Percentiles rank a stretch among this genome's conserved stretches.
Evolutionary conservation across 106 monocot genomes (phyloP).

Genomic region (Cymbidium sinense): DNA sequence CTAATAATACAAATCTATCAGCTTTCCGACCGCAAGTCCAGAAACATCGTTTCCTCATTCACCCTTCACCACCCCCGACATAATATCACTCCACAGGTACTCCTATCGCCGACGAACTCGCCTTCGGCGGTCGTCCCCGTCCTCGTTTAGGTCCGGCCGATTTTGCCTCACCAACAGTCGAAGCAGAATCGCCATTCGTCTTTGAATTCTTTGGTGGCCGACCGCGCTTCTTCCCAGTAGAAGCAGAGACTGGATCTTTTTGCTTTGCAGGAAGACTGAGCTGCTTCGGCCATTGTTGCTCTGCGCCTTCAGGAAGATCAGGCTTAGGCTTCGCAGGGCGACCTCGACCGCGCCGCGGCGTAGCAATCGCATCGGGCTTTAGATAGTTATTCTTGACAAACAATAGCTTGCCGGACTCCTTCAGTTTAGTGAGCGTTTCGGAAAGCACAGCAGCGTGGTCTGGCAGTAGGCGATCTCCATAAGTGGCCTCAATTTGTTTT

Average conservation of each 20-base stretch:
- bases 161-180: neutral
- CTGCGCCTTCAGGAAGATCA: neutral
- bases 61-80: neutral
- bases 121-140: slow-evolving; percentile 41
- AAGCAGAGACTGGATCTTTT: slow-evolving; percentile 16
- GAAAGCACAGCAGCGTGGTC: slow-evolving; percentile 29
- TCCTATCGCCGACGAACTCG: slow-evolving; percentile 5
- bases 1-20: no score
- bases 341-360: slow-evolving; percentile 13
- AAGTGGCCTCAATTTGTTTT: slow-evolving; percentile 53
- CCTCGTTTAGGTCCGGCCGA: slow-evolving; percentile 21
- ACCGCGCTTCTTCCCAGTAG: slow-evolving; percentile 11
- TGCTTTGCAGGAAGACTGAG: slow-evolving; percentile 26
- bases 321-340: slow-evolving; percentile 20
- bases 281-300: neutral
- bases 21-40: no score
- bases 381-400: slow-evolving; percentile 42
- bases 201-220: neutral
- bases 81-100: neutral
- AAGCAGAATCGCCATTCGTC: neutral
- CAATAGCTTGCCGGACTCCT: slow-evolving; percentile 32
- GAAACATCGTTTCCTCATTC: no score
- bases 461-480: slow-evolving; percentile 40
- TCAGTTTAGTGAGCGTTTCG: slow-evolving; percentile 39
- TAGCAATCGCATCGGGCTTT: neutral